Conservation (phyloP, 1,139 yeast genomes). For the Candida freyschussii region DNA sequence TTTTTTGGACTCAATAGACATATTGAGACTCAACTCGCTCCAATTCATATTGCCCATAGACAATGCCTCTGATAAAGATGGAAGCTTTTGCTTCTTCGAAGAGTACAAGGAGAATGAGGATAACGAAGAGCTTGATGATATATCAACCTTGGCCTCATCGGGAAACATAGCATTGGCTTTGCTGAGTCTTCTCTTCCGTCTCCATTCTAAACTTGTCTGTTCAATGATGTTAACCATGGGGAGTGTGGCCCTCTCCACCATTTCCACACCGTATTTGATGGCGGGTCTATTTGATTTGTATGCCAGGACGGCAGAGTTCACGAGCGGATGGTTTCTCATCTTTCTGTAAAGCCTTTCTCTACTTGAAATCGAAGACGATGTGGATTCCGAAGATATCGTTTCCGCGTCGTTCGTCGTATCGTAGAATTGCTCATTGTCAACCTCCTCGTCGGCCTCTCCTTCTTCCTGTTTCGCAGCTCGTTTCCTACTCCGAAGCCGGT, state of each 20-base stretch:
- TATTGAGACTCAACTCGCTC: conserved; percentile 37
- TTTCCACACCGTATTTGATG: conserved; percentile 63
- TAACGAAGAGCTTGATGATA: conserved; percentile 9
- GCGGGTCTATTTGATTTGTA: conserved; percentile 54
- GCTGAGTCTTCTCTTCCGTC: conserved; percentile 26
- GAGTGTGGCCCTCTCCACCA: conserved; percentile 57
- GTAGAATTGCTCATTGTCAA: conserved; percentile 16
- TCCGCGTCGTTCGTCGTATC: conserved; percentile 19
- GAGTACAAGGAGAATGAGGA: conserved; percentile 8
- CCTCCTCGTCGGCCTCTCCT: conserved; percentile 8
- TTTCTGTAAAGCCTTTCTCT: conserved; percentile 29
- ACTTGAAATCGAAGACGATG: conserved; percentile 5
- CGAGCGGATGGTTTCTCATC: conserved; percentile 47
- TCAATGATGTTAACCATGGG: conserved; percentile 53
- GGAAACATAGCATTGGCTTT: conserved; percentile 25
- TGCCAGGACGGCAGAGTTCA: conserved; percentile 53
- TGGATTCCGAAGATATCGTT: conserved; percentile 2
- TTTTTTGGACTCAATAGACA: conserved; percentile 63
- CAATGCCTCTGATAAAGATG: conserved; percentile 25
- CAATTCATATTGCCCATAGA: conserved; percentile 34
- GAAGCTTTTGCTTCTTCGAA: conserved; percentile 19
- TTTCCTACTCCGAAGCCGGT: not conserved
- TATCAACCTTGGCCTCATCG: conserved; percentile 21
- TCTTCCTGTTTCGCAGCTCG: no score
- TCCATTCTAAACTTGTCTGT: conserved; percentile 32